These are phyloP conservation scores for Globisporangium barbulae DNA, from an alignment of 352 stramenopile genomes.

Conservation along the genomic window DNA sequence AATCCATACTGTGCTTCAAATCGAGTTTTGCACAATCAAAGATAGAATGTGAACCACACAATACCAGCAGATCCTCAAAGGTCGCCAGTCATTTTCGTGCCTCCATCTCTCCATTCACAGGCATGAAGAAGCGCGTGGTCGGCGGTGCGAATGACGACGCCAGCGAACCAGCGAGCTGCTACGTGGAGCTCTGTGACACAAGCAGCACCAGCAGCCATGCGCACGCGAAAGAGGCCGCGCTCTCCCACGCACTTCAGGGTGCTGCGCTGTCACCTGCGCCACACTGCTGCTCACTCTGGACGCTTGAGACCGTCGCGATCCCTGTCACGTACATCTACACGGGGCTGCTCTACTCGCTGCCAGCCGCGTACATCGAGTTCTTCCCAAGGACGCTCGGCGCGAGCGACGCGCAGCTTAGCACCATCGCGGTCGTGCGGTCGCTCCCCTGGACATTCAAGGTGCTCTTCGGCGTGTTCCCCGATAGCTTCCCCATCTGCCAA, in stretches of 20 bases:
- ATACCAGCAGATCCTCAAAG: constrained; percentile 5
- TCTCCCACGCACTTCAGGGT: not conserved
- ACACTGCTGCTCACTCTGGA: constrained; percentile 43
- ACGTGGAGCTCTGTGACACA: constrained; percentile 3
- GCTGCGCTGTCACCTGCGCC: not conserved
- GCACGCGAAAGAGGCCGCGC: not conserved
- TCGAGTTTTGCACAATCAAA: not conserved
- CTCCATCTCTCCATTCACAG: not conserved
- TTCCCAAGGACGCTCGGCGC: constrained; percentile 61
- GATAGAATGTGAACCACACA: not conserved
- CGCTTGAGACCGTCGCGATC: constrained; percentile 51
- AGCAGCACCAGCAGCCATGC: not conserved
- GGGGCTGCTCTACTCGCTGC: constrained; percentile 62
- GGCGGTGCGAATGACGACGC: not conserved
- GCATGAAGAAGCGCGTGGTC: constrained; percentile 15
- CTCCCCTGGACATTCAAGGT: constrained; percentile 83
- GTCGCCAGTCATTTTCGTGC: not conserved
- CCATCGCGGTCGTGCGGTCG: constrained; percentile 56
- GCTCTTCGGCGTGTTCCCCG: constrained; percentile 65
- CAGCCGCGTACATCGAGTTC: constrained; percentile 71
- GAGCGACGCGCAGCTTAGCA: constrained; percentile 70
- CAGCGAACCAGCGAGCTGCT: not conserved
- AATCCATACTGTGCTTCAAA: not conserved
- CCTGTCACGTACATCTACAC: constrained; percentile 79
- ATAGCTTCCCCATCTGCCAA: constrained; percentile 50